Evolutionary conservation across 805 yeast species (phyloP), one percentile per base, ranked within the genome.

Genomic region (Teunomyces lycoperdinae): DNA sequence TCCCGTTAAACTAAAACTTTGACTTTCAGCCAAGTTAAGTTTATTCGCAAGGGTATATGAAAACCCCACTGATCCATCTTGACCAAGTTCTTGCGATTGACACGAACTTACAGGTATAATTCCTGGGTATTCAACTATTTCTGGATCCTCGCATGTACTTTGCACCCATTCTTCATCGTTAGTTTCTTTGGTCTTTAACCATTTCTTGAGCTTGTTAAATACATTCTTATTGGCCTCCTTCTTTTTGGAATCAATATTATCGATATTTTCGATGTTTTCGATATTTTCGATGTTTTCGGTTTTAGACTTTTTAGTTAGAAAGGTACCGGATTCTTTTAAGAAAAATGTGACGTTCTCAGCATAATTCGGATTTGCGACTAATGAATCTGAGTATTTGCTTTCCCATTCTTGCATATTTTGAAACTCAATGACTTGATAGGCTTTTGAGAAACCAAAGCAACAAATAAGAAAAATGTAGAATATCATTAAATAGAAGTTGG

Each of bases 31-130:
- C 11, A 26, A 24, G 20, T 24, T 32, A 11, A 42, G 27, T n/a
- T 32, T 31, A 14, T 42, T 24, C n/a, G n/a, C 17, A 31, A 29
- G 17, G 5, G 38, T 13, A 17, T 27, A 42, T 9, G 45, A 20
- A 44, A 50, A 47, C 26, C 41, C 50, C 27, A 50, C 44, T 3
- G 47, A 34, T 7, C 54, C 54, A 3, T 44, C 44, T n/a, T 44
- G 46, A 11, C 54, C 54, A 20, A 32, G 34, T 20, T 47, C 46
- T 40, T 48, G 54, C 11, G 50, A 48, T 24, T 50, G 50, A 34
- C 54, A 50, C 14, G 50, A 36, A 32, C 51, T 51, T 9, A 45
- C 50, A 5, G 54, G 51, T 29, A 51, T 33, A 14, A 31, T 29
- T 5, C 54, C 54, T 11, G 49, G 45, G 28, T 48, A 51, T 7